Evolutionary conservation across 768 basidiomycete species (phyloP).

Genomic region (Auriscalpium vulgare): DNA sequence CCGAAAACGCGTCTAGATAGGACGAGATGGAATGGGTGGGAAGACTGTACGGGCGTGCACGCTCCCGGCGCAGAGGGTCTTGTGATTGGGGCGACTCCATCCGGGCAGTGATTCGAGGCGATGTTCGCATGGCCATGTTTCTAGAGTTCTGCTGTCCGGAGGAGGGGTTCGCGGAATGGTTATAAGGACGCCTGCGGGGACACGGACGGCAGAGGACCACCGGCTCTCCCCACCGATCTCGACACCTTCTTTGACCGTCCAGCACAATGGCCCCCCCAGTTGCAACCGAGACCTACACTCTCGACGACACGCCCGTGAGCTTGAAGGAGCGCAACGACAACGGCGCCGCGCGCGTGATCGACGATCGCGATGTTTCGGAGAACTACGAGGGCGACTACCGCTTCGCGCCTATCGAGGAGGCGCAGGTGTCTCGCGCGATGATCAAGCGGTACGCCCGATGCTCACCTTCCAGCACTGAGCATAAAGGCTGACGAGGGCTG

Average conservation of each 20-base stretch:
- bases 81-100: not conserved
- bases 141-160: not conserved
- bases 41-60: too few relatives aligned
- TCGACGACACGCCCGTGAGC: not conserved
- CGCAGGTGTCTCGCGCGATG: constrained; percentile 71
- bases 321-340: constrained; percentile 17
- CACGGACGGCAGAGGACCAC: not conserved
- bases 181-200: too few relatives aligned
- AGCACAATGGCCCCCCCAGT: constrained; percentile 31
- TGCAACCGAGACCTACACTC: constrained; percentile 19
- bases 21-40: too few relatives aligned
- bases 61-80: not conserved
- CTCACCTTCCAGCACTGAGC: not conserved
- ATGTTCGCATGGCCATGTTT: not conserved
- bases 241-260: not conserved
- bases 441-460: constrained; percentile 46
- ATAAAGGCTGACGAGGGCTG: not conserved
- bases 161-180: too few relatives aligned
- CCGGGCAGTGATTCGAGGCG: too few relatives aligned
- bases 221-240: not conserved
- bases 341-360: constrained; percentile 9
- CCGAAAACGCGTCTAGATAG: too few relatives aligned
- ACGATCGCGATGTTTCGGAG: constrained; percentile 33
- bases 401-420: constrained; percentile 70
- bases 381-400: constrained; percentile 57